Evolutionary conservation across 164 flowering plant species (phyloP).

Genomic region (Dillenia turbinata): DNA sequence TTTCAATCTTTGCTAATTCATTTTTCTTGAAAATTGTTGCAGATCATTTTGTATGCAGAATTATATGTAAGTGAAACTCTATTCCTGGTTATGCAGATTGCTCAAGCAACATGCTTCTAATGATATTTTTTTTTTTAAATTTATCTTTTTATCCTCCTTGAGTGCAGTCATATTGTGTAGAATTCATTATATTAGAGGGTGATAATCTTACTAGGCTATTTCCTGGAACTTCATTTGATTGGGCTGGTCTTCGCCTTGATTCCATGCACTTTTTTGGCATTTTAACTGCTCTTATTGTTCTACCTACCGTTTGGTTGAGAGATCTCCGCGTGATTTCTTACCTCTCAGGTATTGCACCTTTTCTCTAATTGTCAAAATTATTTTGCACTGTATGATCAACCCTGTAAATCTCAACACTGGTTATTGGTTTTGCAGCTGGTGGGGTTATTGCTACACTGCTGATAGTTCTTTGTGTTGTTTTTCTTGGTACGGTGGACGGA

Average conservation of each 20-base stretch:
- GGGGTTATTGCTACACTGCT: slow-evolving; percentile 78
- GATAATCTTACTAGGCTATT: slow-evolving; percentile 83
- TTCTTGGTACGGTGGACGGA: slow-evolving; percentile 51
- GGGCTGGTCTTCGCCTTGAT: slow-evolving; percentile 56
- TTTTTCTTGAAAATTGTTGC: slow-evolving; percentile 30
- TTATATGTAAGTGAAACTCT: slow-evolving; percentile 68
- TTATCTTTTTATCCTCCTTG: neutral
- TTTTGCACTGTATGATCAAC: neutral
- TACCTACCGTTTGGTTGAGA: slow-evolving; percentile 83
- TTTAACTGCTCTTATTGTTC: slow-evolving; percentile 58
- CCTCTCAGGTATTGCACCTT: slow-evolving; percentile 63
- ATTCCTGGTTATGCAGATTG: slow-evolving; percentile 4
- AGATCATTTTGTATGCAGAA: slow-evolving; percentile 74
- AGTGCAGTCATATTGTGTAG: slow-evolving; percentile 82
- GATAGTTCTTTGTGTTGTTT: slow-evolving; percentile 46
- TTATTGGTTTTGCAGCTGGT: slow-evolving; percentile 55
- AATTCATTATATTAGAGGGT: slow-evolving; percentile 88
- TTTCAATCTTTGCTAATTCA: slow-evolving; percentile 15
- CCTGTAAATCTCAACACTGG: neutral
- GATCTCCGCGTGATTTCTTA: slow-evolving; percentile 75
- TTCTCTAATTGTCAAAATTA: neutral
- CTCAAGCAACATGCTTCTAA: neutral
- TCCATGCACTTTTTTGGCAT: slow-evolving; percentile 69
- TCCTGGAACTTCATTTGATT: slow-evolving; percentile 61
- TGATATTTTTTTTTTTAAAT: neutral